Evolutionary conservation across 2,329 filamentous ascomycete genomes (phyloP), one percentile per base, ranked within the genome.

Genomic region (Ophiocordyceps robertsii): DNA sequence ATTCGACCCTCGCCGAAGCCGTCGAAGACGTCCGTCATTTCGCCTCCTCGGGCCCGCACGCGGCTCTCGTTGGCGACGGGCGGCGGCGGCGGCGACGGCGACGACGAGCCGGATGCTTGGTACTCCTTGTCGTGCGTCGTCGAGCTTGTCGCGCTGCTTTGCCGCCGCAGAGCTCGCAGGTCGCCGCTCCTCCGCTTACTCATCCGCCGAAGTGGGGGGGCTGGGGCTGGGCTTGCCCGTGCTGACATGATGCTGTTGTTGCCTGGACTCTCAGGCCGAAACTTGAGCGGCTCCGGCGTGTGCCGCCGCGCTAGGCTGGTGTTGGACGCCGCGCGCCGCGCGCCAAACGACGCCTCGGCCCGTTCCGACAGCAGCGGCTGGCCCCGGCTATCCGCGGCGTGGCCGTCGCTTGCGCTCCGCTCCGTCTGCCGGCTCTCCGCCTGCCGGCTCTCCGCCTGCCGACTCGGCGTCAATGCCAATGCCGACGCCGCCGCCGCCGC

Each of bases 21-120:
- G 76, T 95, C 88, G 69, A 84, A 95, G 68, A 94, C 82, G 72
- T 95, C 86, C 62, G 85, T 74, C 86, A 95, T 95, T 70, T 79
- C 82, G 29, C 45, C 43, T 19, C 39, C 39, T 27, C 24, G n/a
- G 59, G 82, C 69, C 62, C 85, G 84, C 66, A 77, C 80, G 67
- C 87, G 88, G 69, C 85, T 84, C 73, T 88, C 86, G 68, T 90
- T 88, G 64, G 82, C 84, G 65, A 87, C 73, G 55, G 86, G 84
- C 59, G 82, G 82, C 51, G 58, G 82, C 51, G 58, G 47, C 19
- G 45, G n/a, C 7, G 41, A 29, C 40, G 44, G n/a, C n/a, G 42
- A 4, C 21, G 42, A 30, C 6, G 39, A 33, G 14, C 17, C 17
- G 14, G 39, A 24, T n/a, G 16, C 17, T 14, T 24, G 37, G 41